phyloP scores from a whole-genome alignment of 768 basidiomycete species.

The Auriscalpium microsporum region DNA sequence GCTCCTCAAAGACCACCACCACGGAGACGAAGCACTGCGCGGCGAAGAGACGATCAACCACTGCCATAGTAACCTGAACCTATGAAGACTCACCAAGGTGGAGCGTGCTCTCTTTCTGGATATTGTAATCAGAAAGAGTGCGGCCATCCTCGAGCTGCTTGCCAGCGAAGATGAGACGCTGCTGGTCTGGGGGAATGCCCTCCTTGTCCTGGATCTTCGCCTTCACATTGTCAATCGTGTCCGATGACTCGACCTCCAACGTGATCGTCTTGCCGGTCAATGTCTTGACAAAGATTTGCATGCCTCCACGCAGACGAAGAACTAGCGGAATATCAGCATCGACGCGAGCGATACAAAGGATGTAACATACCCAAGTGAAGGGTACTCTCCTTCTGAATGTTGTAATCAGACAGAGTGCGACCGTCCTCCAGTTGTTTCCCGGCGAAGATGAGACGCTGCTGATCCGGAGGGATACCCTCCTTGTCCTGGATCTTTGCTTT shows the following conservation, averaged over 20 bases:
- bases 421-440: constrained; percentile 13
- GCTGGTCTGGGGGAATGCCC: constrained; percentile 13
- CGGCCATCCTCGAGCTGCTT: constrained; percentile 15
- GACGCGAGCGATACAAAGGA: neutral
- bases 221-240: constrained; percentile 13
- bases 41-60: neutral
- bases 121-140: constrained; percentile 13
- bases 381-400: constrained; percentile 14
- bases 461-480: constrained; percentile 13
- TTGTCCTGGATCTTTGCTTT: constrained; percentile 15
- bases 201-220: constrained; percentile 15
- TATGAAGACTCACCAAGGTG: constrained; percentile 5
- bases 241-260: constrained; percentile 13
- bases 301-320: constrained; percentile 12
- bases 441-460: constrained; percentile 12
- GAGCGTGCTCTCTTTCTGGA: constrained; percentile 14
- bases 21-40: constrained; percentile 37
- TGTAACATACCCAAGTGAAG: neutral
- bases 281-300: constrained; percentile 14
- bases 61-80: too few species aligned
- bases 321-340: neutral
- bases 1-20: constrained; percentile 33
- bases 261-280: constrained; percentile 13
- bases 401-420: constrained; percentile 12
- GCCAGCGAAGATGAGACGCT: constrained; percentile 13